Base-by-base conservation (phyloP, 768 basidiomycete species). In the Tricholoma furcatifolium region DNA sequence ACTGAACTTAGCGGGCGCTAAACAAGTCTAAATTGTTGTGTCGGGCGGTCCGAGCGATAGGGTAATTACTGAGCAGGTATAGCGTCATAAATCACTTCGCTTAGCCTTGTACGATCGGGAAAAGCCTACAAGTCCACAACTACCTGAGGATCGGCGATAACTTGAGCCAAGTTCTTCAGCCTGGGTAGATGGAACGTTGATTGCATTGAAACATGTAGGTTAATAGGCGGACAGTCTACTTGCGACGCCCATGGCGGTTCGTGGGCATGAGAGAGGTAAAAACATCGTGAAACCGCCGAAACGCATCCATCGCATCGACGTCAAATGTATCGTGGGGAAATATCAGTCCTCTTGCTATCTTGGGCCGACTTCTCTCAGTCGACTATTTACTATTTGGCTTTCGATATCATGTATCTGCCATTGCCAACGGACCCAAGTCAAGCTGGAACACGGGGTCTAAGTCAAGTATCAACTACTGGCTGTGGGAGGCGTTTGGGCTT, bases 361-460 rank as follows among this genome's bases (percentile, higher is more conserved):
- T 48, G 11, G n/a, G n/a, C n/a, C n/a, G n/a, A n/a, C n/a, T n/a
- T n/a, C n/a, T n/a, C n/a, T n/a, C n/a, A n/a, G 53, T 54, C 21
- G 4, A 45, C 41, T 51, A 14, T 6, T 15, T 23, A 18, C 43
- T 23, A 1, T 42, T 36, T 38, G 36, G 35, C 18, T 49, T 27
- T 27, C 4, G 27, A 27, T 41, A 58, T 57, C 56, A 58, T 31
- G 2, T 43, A 49, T 52, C 53, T 48, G 53, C 50, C 50, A 58
- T 43, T 53, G 45, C 51, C 42, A 35, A n/a, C 18, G 20, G 14
- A 47, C 20, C 40, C 51, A 32, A 53, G 41, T 54, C 45, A 47
- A 51, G 39, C 45, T 58, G 49, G 50, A 58, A 58, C 53, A 44
- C 43, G 41, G 53, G 53, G 51, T 12, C 24, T 6, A n/a, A 42